These are phyloP conservation scores for Candida manassasensis DNA, from an alignment of 805 yeast species.

Conservation along the genomic window DNA sequence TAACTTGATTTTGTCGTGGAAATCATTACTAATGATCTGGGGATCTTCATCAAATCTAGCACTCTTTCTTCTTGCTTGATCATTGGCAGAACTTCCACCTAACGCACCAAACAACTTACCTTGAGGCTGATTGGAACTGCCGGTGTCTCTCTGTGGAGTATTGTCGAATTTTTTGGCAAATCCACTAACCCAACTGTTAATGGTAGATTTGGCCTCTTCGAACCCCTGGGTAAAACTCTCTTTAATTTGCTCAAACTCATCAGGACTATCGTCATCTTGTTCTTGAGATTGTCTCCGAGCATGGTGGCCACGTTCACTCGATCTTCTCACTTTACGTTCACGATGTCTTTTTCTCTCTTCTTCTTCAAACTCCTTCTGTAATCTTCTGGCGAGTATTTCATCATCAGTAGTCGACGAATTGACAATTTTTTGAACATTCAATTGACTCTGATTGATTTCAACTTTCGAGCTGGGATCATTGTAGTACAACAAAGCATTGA, in stretches of 20 bases:
- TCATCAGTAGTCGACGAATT: constrained; percentile 43
- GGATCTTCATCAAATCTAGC: constrained; percentile 51
- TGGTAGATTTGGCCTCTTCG: constrained; percentile 72
- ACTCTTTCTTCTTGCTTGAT: constrained; percentile 9
- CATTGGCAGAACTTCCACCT: constrained; percentile 38
- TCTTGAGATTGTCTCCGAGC: constrained; percentile 12
- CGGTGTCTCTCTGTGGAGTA: constrained; percentile 7
- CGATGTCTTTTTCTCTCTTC: constrained; percentile 34
- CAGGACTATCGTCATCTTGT: constrained; percentile 34
- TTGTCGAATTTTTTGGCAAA: constrained; percentile 48
- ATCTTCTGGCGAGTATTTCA: constrained; percentile 73
- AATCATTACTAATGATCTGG: constrained; percentile 45
- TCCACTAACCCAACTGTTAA: constrained; percentile 75
- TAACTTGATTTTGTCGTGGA: constrained; percentile 44
- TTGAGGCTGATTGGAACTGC: constrained; percentile 9
- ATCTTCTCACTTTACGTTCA: constrained; percentile 11
- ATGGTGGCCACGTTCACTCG: constrained; percentile 9
- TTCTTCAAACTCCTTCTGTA: constrained; percentile 61
- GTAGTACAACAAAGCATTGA: constrained; percentile 76
- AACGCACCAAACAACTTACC: constrained; percentile 42
- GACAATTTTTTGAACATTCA: neutral
- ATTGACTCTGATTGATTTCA: constrained; percentile 30
- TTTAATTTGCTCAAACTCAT: constrained; percentile 60
- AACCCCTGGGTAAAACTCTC: constrained; percentile 69
- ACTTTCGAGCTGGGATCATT: constrained; percentile 68